Evolutionary conservation across 305 asterid genomes (phyloP).

Genomic region (Fraxinus greggii): DNA sequence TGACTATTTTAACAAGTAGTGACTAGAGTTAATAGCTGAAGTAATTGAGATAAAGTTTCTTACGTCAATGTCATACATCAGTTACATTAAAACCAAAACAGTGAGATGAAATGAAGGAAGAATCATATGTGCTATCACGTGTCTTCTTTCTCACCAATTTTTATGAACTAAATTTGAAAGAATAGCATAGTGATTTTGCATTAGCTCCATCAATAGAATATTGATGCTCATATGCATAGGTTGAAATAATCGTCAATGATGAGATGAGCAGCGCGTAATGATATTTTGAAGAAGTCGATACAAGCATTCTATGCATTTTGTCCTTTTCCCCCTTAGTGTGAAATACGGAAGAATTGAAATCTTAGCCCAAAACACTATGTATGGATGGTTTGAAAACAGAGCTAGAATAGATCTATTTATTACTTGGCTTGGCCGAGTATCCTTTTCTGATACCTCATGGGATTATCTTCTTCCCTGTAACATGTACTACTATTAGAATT

Average conservation of each 20-base stretch:
- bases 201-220: neutral
- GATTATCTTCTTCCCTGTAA: neutral
- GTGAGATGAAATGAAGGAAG: neutral
- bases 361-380: neutral
- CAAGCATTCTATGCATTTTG: neutral
- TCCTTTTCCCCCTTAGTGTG: neutral
- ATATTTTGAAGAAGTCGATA: neutral
- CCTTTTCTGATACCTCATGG: neutral
- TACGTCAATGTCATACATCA: neutral
- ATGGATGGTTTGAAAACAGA: neutral
- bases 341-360: neutral
- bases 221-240: neutral
- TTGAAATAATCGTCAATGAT: neutral
- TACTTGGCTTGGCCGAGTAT: neutral
- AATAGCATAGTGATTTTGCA: neutral
- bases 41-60: neutral
- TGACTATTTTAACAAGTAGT: neutral
- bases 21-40: neutral
- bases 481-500: neutral
- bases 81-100: neutral
- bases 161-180: neutral
- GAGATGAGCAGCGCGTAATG: neutral
- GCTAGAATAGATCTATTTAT: neutral
- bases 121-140: neutral
- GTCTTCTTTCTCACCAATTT: neutral